Conservation (phyloP, 345 rosid species). For the Pistacia vera region DNA sequence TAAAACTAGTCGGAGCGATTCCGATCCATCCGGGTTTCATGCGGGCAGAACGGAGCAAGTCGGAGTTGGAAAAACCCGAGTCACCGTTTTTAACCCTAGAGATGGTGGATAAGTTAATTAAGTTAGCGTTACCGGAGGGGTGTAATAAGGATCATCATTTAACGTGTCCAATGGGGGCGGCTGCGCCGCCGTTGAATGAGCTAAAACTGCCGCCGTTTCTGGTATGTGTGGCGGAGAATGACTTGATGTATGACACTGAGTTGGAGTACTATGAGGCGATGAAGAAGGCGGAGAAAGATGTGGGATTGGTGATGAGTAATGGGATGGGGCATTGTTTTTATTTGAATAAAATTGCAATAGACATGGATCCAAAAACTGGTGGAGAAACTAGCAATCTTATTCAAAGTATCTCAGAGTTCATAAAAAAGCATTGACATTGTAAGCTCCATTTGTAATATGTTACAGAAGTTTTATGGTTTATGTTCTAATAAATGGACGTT, state of each 20-base stretch:
- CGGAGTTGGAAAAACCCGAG: conserved; percentile 59
- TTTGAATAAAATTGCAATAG: conserved; percentile 53
- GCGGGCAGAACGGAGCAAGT: conserved; percentile 53
- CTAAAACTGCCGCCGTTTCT: conserved; percentile 50
- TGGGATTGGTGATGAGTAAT: conserved; percentile 41
- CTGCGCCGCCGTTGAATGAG: conserved; percentile 32
- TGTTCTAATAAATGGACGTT: too few species aligned
- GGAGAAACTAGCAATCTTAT: conserved; percentile 34
- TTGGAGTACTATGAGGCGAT: conserved; percentile 60
- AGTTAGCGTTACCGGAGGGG: conserved; percentile 45
- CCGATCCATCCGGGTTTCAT: conserved; percentile 58
- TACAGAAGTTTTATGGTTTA: too few species aligned
- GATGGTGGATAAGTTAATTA: conserved; percentile 63
- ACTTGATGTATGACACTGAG: conserved; percentile 52
- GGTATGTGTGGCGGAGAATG: conserved; percentile 51
- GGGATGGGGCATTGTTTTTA: conserved; percentile 67
- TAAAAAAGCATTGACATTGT: conserved; percentile 28
- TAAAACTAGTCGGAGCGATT: conserved; percentile 44
- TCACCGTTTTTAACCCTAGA: conserved; percentile 58
- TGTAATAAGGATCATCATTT: conserved; percentile 51
- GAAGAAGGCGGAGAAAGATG: conserved; percentile 48
- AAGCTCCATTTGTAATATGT: too few species aligned
- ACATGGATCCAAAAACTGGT: conserved; percentile 44
- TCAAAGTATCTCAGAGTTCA: conserved; percentile 41
- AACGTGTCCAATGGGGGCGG: conserved; percentile 66